phyloP scores from a whole-genome alignment of 345 rosid genomes.

The Euphorbia peplus region DNA sequence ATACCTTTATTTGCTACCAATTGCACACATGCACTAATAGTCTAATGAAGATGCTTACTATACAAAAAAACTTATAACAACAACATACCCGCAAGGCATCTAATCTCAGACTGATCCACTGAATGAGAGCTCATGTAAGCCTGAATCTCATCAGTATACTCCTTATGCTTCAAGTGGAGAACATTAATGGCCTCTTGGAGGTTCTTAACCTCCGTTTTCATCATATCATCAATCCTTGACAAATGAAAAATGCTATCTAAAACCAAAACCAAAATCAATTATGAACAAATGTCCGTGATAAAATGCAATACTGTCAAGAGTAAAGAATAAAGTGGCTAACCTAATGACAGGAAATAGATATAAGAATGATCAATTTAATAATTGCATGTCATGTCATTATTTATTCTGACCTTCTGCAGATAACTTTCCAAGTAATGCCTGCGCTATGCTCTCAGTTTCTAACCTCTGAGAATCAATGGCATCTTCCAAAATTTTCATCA shows the following conservation, averaged over 20 bases:
- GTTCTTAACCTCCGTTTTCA: constrained; percentile 68
- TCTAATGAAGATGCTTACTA: background rate
- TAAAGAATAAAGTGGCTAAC: constrained; percentile 15
- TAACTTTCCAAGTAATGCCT: constrained; percentile 37
- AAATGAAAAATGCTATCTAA: constrained; percentile 57
- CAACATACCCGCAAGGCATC: constrained; percentile 59
- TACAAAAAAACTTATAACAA: background rate
- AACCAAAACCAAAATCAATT: constrained; percentile 5
- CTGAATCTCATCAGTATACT: constrained; percentile 50
- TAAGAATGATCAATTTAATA: constrained; percentile 11
- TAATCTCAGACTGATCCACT: constrained; percentile 65
- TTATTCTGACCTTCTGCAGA: constrained; percentile 67
- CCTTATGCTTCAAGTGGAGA: constrained; percentile 66
- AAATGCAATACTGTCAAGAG: constrained; percentile 4
- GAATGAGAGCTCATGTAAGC: constrained; percentile 46
- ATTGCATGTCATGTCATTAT: constrained; percentile 21
- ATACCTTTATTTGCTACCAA: background rate
- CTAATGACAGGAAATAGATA: constrained; percentile 23
- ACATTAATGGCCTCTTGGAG: constrained; percentile 54
- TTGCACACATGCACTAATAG: background rate
- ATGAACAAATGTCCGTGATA: background rate
- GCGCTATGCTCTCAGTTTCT: constrained; percentile 50
- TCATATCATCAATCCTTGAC: constrained; percentile 71
- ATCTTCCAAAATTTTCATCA: constrained; percentile 70
- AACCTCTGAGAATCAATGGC: constrained; percentile 56